Evolutionary conservation across 2,329 filamentous ascomycete species (phyloP).

Genomic region (Dactylellina haptotyla): DNA sequence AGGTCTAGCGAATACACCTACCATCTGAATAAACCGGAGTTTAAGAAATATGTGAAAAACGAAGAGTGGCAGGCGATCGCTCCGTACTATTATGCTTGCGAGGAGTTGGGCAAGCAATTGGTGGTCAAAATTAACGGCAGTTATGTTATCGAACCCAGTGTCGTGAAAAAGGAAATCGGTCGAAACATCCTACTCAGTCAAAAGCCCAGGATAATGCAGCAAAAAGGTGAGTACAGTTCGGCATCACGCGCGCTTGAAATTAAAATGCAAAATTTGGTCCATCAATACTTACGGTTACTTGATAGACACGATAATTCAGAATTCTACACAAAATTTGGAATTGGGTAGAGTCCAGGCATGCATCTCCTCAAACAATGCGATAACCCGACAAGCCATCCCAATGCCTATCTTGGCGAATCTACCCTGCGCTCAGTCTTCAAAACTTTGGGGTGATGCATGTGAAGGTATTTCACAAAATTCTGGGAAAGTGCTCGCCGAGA

Average conservation of each 20-base stretch:
- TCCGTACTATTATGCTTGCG: conserved; percentile 18
- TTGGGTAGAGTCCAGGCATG: neutral
- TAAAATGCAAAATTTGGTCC: neutral
- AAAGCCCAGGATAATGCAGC: neutral
- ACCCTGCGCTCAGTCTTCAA: neutral
- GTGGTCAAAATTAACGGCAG: conserved; percentile 1
- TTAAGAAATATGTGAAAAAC: conserved; percentile 12
- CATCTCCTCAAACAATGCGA: neutral
- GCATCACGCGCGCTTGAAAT: neutral
- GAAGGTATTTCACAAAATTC: neutral
- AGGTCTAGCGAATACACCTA: conserved; percentile 1
- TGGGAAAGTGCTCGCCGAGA: neutral
- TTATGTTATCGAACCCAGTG: neutral
- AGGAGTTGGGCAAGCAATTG: neutral
- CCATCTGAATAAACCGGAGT: conserved; percentile 4
- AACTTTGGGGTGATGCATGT: neutral
- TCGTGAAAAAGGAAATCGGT: conserved; percentile 14
- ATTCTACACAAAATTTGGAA: neutral
- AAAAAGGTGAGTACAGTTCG: neutral
- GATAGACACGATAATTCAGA: neutral
- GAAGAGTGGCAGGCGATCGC: conserved; percentile 13
- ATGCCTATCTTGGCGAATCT: neutral
- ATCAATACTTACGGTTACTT: neutral
- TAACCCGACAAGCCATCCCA: neutral
- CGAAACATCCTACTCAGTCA: neutral